These are phyloP conservation scores for Pseudoturritis turrita DNA, from an alignment of 345 rosid genomes.

Conservation along the genomic window DNA sequence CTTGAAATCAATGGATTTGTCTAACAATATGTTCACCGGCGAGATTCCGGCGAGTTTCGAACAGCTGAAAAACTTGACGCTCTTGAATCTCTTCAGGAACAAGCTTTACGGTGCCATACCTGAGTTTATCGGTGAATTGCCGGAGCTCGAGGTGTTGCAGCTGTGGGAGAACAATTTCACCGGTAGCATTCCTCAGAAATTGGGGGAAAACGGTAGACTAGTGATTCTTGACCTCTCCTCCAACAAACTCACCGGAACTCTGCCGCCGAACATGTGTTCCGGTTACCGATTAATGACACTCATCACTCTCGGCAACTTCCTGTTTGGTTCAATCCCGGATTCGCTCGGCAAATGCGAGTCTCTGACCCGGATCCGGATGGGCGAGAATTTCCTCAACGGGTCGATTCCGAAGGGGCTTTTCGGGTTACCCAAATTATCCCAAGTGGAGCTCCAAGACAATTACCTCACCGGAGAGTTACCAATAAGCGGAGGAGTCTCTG, in stretches of 20 bases:
- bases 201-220: constrained; percentile 60
- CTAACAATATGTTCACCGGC: constrained; percentile 66
- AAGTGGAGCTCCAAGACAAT: constrained; percentile 73
- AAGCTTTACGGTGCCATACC: constrained; percentile 72
- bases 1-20: constrained; percentile 75
- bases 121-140: constrained; percentile 59
- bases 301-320: constrained; percentile 61
- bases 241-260: constrained; percentile 62
- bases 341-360: constrained; percentile 63
- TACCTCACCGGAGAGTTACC: constrained; percentile 58
- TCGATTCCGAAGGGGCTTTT: constrained; percentile 71
- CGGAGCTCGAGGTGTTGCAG: constrained; percentile 71
- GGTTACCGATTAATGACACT: constrained; percentile 53
- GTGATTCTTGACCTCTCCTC: constrained; percentile 62
- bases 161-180: constrained; percentile 89
- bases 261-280: constrained; percentile 60
- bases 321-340: constrained; percentile 70
- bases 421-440: constrained; percentile 55
- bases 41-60: constrained; percentile 61
- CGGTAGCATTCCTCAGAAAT: constrained; percentile 51
- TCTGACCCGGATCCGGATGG: constrained; percentile 73
- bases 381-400: constrained; percentile 72
- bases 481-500: constrained; percentile 33
- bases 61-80: constrained; percentile 50
- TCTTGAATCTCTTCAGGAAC: constrained; percentile 71